These are phyloP conservation scores for Colletotrichum eleusines DNA, from an alignment of 2,329 filamentous ascomycete species.

Conservation along the genomic window DNA sequence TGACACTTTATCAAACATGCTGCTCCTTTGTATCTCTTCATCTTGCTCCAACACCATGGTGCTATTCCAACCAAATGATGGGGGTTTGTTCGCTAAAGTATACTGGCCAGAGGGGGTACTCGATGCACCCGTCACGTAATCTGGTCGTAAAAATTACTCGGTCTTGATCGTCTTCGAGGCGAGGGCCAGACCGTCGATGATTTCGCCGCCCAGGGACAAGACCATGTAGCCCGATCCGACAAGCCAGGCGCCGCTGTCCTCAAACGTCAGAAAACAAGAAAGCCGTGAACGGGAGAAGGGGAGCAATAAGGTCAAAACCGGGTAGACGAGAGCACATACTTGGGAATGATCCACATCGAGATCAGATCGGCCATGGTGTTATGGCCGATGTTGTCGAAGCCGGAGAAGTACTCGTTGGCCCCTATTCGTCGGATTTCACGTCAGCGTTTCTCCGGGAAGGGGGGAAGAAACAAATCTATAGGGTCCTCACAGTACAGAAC, in stretches of 20 bases:
- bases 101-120: too few relatives aligned
- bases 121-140: background rate
- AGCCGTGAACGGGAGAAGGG: background rate
- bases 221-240: conserved; percentile 66
- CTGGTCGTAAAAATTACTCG: conserved; percentile 49
- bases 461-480: too few relatives aligned
- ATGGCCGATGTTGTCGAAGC: conserved; percentile 69
- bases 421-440: conserved; percentile 50
- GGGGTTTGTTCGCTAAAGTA: too few relatives aligned
- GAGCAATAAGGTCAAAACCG: too few relatives aligned
- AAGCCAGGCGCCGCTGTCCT: conserved; percentile 67
- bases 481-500: conserved; percentile 66
- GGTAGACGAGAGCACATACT: conserved; percentile 62
- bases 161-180: conserved; percentile 55
- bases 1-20: background rate
- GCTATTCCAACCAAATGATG: background rate
- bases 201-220: conserved; percentile 61
- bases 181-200: conserved; percentile 59
- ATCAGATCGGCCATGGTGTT: conserved; percentile 60
- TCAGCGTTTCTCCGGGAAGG: background rate
- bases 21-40: background rate
- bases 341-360: conserved; percentile 69
- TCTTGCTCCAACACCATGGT: background rate
- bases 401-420: conserved; percentile 68
- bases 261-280: background rate